Base-by-base conservation (phyloP, 805 yeast genomes). In the Metschnikowia matae region DNA sequence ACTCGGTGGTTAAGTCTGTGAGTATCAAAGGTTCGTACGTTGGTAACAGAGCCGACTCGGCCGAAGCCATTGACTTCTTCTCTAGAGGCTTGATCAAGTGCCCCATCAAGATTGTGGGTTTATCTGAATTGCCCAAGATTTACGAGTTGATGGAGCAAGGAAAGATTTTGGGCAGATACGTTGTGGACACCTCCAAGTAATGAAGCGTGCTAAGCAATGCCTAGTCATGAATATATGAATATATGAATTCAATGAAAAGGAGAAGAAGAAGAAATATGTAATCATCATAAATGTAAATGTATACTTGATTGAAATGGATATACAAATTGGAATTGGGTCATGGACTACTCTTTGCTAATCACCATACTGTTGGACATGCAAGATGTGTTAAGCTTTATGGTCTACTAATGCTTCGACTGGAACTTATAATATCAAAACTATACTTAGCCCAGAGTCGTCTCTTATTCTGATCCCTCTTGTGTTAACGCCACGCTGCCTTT, bases 21-120 rank as follows among this genome's bases (percentile, higher is more conserved):
- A 74, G 75, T 63, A 84, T 88, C 65, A 81, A 77, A 68, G 96
- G 94, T 61, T 87, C 95, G 48, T 86, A 86, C 66, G 96, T 88
- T 55, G 96, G 96, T 62, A 87, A 87, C 82, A 84, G 95, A 73
- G 85, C 86, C 57, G 96, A 89, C 72, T 81, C 92, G 57, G 79
- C 84, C 56, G 91, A 87, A 75, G 90, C 92, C 49, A 70, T 86
- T 57, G 87, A 84, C 62, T 85, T 86, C 79, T 84, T 83, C 70
- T 55, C 76, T 59, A 78, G 88, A 68, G 92, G 91, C 55, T 72
- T 82, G 65, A 85, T 85, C 66, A 75, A 78, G 68, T 80, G 88
- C 55, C 87, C 89, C 60, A 83, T 87, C 74, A 80, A 81, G 74
- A 66, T 89, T 68, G 89, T 83, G 48, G 89, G 90, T 51, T 77